Percentiles rank a stretch among this genome's conserved stretches.
These are phyloP conservation scores for Crucihimalaya himalaica DNA, from an alignment of 345 rosid genomes.

Conservation along the genomic window DNA sequence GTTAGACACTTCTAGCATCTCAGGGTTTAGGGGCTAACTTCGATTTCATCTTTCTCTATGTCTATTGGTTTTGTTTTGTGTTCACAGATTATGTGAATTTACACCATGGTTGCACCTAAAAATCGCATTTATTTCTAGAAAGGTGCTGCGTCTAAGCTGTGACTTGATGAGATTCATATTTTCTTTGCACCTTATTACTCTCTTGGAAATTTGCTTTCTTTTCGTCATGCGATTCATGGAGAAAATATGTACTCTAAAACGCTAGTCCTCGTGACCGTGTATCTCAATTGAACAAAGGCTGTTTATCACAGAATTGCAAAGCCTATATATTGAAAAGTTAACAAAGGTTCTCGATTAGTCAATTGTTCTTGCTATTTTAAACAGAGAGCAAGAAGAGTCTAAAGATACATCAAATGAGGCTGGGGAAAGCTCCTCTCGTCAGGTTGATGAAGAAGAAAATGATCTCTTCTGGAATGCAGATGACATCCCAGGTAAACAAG, in stretches of 20 bases:
- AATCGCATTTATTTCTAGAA: background rate
- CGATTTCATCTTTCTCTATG: slow-evolving; percentile 21
- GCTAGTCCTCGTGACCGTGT: background rate
- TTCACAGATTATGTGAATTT: slow-evolving; percentile 15
- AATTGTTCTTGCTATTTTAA: slow-evolving; percentile 9
- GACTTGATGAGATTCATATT: background rate
- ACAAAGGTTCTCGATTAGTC: background rate
- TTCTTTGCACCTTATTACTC: background rate
- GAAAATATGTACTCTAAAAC: background rate
- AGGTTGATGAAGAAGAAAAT: slow-evolving; percentile 56
- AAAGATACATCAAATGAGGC: slow-evolving; percentile 48
- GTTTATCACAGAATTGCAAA: background rate
- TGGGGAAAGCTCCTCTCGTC: slow-evolving; percentile 44
- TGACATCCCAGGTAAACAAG: slow-evolving; percentile 68
- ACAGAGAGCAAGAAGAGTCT: slow-evolving; percentile 67
- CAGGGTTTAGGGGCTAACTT: slow-evolving; percentile 17
- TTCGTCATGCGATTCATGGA: background rate
- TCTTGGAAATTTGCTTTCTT: background rate
- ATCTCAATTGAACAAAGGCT: background rate
- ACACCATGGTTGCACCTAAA: background rate
- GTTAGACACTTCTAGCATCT: slow-evolving; percentile 4
- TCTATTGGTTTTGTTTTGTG: slow-evolving; percentile 26
- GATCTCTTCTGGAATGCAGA: slow-evolving; percentile 78
- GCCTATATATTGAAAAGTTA: background rate
- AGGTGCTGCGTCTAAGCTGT: slow-evolving; percentile 15